Evolutionary conservation across 768 basidiomycete species (phyloP).

Genomic region (Neoboletus brunneissimus): DNA sequence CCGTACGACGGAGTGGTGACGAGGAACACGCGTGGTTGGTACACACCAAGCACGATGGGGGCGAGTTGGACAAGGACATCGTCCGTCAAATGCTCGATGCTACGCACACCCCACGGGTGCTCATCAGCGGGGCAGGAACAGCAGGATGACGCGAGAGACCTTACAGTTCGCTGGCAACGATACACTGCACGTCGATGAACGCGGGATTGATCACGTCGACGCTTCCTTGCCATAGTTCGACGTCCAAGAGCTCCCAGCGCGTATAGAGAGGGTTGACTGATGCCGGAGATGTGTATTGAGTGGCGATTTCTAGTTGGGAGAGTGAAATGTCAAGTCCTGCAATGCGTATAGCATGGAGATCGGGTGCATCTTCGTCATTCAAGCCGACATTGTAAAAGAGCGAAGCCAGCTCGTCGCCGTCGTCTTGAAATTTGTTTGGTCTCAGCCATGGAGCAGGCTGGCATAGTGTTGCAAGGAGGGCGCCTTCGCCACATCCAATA

Average conservation of each 20-base stretch:
- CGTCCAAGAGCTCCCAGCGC: slow-evolving; percentile 69
- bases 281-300: slow-evolving; percentile 45
- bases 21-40: slow-evolving; percentile 70
- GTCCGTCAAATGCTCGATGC: slow-evolving; percentile 76
- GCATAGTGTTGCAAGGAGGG: slow-evolving; percentile 64
- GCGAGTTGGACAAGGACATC: slow-evolving; percentile 60
- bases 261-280: slow-evolving; percentile 30
- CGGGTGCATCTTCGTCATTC: slow-evolving; percentile 44
- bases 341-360: slow-evolving; percentile 56
- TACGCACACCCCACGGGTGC: slow-evolving; percentile 28
- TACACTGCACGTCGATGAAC: slow-evolving; percentile 65
- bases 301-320: slow-evolving; percentile 53
- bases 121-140: slow-evolving; percentile 3
- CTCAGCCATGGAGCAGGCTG: slow-evolving; percentile 73
- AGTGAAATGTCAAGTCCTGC: slow-evolving; percentile 66
- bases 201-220: slow-evolving; percentile 64
- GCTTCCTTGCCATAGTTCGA: slow-evolving; percentile 73
- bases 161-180: slow-evolving; percentile 81
- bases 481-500: slow-evolving; percentile 82
- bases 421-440: slow-evolving; percentile 24
- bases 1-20: slow-evolving; percentile 85
- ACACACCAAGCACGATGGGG: slow-evolving; percentile 71
- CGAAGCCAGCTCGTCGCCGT: slow-evolving; percentile 18
- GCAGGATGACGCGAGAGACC: slow-evolving; percentile 24
- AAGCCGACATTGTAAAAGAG: slow-evolving; percentile 23